Evolutionary conservation across 2,329 filamentous ascomycete species (phyloP).

Genomic region (Blastomyces silverae): DNA sequence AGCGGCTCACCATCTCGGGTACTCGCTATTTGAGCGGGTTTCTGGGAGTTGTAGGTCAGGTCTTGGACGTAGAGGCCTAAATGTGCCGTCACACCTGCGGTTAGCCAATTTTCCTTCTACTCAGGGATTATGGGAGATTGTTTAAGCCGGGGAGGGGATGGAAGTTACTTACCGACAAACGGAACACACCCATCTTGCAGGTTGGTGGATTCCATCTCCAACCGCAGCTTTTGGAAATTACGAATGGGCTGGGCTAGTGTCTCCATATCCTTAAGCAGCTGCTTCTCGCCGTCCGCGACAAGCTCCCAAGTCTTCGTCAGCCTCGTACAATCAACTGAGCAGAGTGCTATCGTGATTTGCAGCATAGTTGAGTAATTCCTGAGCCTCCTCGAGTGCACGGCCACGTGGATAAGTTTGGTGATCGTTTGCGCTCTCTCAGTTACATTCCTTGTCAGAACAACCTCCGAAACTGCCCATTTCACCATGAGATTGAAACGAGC

Average conservation of each 20-base stretch:
- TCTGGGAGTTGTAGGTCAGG: conserved; percentile 61
- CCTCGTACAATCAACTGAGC: conserved; percentile 53
- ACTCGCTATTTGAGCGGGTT: conserved; percentile 52
- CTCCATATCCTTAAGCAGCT: conserved; percentile 54
- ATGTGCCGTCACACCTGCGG: not conserved
- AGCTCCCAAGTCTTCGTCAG: conserved; percentile 54
- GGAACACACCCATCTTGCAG: conserved; percentile 58
- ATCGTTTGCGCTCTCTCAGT: conserved; percentile 55
- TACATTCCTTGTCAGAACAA: conserved; percentile 52
- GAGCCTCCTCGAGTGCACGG: conserved; percentile 51
- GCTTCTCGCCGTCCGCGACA: conserved; percentile 49
- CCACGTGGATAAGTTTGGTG: conserved; percentile 58
- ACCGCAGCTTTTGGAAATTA: conserved; percentile 57
- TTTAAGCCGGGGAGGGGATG: not conserved
- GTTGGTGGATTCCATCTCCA: conserved; percentile 57
- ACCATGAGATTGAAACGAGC: conserved; percentile 61
- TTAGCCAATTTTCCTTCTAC: conserved; percentile 6
- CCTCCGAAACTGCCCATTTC: conserved; percentile 59
- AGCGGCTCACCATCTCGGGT: conserved; percentile 47
- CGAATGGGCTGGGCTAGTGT: conserved; percentile 54
- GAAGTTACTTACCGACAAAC: conserved; percentile 50
- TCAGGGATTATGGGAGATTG: not conserved
- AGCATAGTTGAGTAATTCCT: conserved; percentile 62
- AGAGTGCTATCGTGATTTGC: conserved; percentile 57
- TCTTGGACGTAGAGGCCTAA: conserved; percentile 58